Conservation (phyloP, 495 filamentous ascomycete species). For the Aspergillus indologenus region DNA sequence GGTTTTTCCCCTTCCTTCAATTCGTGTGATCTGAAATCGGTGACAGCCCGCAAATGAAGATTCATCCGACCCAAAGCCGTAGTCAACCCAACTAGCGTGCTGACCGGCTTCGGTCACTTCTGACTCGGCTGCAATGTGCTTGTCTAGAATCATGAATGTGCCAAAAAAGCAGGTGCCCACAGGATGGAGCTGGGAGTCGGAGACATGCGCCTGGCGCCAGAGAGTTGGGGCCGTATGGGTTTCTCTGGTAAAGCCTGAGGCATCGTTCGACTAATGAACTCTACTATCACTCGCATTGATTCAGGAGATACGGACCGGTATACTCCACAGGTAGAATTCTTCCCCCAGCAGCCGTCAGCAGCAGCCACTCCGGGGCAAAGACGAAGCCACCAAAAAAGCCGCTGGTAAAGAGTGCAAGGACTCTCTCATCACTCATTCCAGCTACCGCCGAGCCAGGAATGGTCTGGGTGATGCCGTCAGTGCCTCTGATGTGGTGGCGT, state of each 20-base stretch:
- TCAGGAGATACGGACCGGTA: conserved; percentile 10
- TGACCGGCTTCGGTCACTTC: not conserved
- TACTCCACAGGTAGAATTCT: conserved; percentile 15
- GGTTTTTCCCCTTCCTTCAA: not conserved
- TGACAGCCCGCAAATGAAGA: conserved; percentile 21
- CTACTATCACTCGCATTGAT: not conserved
- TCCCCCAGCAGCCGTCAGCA: conserved; percentile 12
- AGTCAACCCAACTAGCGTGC: conserved; percentile 20
- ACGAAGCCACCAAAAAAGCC: conserved; percentile 22
- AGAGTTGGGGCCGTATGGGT: conserved; percentile 6
- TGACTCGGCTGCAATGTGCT: conserved; percentile 11
- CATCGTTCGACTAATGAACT: not conserved
- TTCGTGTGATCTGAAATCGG: conserved; percentile 19
- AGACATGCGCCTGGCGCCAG: conserved; percentile 14
- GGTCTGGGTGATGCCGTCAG: conserved; percentile 17
- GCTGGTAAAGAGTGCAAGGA: conserved; percentile 15
- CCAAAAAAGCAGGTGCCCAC: conserved; percentile 18
- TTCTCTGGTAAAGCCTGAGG: conserved; percentile 8
- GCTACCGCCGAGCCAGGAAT: conserved; percentile 13
- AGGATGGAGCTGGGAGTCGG: conserved; percentile 9
- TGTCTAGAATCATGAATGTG: conserved; percentile 19
- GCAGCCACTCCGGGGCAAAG: conserved; percentile 17
- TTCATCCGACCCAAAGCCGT: conserved; percentile 22
- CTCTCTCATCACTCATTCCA: conserved; percentile 17
- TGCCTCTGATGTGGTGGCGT: conserved; percentile 13